These are phyloP conservation scores for Hypoxylon sp. DNA, from an alignment of 2,329 filamentous ascomycete genomes.

Conservation along the genomic window DNA sequence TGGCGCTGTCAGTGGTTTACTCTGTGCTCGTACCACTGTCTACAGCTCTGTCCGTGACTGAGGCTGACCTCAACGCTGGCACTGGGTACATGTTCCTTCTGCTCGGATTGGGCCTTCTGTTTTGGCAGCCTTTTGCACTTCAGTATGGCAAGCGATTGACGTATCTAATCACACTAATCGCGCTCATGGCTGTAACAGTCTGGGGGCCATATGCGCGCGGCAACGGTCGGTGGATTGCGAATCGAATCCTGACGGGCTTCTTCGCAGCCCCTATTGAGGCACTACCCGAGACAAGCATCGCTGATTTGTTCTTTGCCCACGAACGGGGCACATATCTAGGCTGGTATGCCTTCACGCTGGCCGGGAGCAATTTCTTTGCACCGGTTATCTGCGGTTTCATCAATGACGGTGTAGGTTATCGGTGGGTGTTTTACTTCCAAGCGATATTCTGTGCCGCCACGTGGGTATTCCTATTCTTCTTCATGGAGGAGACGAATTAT, in stretches of 20 bases:
- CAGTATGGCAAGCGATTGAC: constrained; percentile 61
- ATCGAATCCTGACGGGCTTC: constrained; percentile 61
- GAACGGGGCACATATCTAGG: constrained; percentile 62
- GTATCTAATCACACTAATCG: constrained; percentile 58
- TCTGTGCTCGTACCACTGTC: constrained; percentile 53
- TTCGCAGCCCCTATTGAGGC: constrained; percentile 63
- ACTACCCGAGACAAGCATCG: constrained; percentile 61
- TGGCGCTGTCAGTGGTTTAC: constrained; percentile 55
- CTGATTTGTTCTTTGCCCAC: constrained; percentile 60
- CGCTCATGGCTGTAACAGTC: constrained; percentile 54
- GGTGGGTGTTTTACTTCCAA: constrained; percentile 62
- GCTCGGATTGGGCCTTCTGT: constrained; percentile 61
- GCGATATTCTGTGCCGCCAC: constrained; percentile 57
- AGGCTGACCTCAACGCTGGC: constrained; percentile 52
- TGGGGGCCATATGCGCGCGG: constrained; percentile 58
- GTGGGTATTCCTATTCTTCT: constrained; percentile 64
- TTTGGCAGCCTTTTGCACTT: constrained; percentile 64
- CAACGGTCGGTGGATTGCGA: constrained; percentile 62
- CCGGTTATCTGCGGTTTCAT: constrained; percentile 63
- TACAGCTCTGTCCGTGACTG: constrained; percentile 46
- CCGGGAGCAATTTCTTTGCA: constrained; percentile 61
- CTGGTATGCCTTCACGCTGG: constrained; percentile 59
- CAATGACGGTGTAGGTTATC: constrained; percentile 59
- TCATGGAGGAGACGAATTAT: constrained; percentile 73
- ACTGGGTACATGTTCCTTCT: constrained; percentile 57